Evolutionary conservation across 306 rosid species (phyloP).

Genomic region (Quercus glauca): DNA sequence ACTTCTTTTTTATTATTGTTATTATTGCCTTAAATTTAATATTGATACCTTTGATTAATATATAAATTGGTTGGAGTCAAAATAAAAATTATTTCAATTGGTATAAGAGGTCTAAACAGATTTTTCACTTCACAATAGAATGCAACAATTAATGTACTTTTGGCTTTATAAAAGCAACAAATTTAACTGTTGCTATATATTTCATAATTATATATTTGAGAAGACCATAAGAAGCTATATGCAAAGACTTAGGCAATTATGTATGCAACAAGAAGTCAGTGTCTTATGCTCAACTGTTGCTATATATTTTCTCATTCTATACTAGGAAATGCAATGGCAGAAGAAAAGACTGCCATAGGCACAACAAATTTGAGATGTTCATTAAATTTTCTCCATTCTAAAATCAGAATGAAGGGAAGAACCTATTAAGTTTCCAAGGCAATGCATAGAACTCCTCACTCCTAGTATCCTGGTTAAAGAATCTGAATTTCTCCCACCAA

Average conservation of each 20-base stretch:
- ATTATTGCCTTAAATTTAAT: no score
- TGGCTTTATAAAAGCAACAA: no score
- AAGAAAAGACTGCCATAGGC: neutral
- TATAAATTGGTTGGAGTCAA: no score
- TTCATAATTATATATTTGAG: no score
- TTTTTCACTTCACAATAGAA: no score
- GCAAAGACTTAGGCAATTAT: neutral
- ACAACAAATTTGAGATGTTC: neutral
- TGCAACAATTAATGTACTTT: no score
- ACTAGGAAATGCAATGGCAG: neutral
- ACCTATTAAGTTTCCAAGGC: slow-evolving; percentile 55
- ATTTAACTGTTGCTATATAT: no score
- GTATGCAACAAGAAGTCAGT: neutral
- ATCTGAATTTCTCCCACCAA: slow-evolving; percentile 80
- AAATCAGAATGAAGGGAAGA: slow-evolving; percentile 72
- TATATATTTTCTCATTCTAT: neutral
- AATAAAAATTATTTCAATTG: no score
- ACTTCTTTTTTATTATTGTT: no score
- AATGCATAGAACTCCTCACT: slow-evolving; percentile 71
- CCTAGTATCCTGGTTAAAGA: slow-evolving; percentile 46
- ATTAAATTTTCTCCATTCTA: neutral
- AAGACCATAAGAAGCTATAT: neutral
- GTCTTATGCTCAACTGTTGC: neutral
- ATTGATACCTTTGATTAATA: no score
- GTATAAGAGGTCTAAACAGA: no score